Evolutionary conservation across 805 yeast species (phyloP).

Genomic region (Hanseniaspora osmophila): DNA sequence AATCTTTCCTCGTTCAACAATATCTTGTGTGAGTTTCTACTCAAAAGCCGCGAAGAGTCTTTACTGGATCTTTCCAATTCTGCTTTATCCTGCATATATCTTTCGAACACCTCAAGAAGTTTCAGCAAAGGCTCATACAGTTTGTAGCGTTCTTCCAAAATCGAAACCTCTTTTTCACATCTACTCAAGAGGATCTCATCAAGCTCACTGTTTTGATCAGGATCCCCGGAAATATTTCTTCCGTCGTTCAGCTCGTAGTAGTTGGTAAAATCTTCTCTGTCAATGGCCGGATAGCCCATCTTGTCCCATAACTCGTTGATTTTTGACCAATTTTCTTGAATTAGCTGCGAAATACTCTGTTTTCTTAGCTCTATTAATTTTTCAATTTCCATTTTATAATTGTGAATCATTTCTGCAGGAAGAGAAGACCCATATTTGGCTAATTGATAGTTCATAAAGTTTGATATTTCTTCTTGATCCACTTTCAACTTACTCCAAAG

Average conservation of each 20-base stretch:
- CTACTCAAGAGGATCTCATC: conserved; percentile 47
- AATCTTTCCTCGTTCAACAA: conserved; percentile 67
- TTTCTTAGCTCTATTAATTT: conserved; percentile 48
- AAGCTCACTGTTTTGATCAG: conserved; percentile 26
- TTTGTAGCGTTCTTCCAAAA: conserved; percentile 35
- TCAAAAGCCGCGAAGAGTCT: conserved; percentile 66
- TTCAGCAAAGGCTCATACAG: conserved; percentile 41
- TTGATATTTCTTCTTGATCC: conserved; percentile 25
- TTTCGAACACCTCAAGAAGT: conserved; percentile 40
- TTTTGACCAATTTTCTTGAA: conserved; percentile 42
- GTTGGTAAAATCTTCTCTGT: conserved; percentile 34
- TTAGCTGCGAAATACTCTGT: conserved; percentile 52
- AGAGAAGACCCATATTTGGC: conserved; percentile 18
- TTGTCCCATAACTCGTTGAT: conserved; percentile 50
- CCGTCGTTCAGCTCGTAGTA: conserved; percentile 9
- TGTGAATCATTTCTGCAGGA: conserved; percentile 32
- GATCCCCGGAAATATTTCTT: conserved; percentile 6
- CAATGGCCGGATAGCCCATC: conserved; percentile 42
- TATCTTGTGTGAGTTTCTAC: conserved; percentile 66
- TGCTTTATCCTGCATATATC: conserved; percentile 43
- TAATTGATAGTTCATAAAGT: conserved; percentile 30
- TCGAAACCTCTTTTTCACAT: conserved; percentile 49
- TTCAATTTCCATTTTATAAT: conserved; percentile 40
- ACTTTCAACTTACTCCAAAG: conserved; percentile 49
- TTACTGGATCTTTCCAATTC: conserved; percentile 55